Evolutionary conservation across 2,329 filamentous ascomycete genomes (phyloP), one percentile per base, ranked within the genome.

Genomic region (Polychaeton citri): DNA sequence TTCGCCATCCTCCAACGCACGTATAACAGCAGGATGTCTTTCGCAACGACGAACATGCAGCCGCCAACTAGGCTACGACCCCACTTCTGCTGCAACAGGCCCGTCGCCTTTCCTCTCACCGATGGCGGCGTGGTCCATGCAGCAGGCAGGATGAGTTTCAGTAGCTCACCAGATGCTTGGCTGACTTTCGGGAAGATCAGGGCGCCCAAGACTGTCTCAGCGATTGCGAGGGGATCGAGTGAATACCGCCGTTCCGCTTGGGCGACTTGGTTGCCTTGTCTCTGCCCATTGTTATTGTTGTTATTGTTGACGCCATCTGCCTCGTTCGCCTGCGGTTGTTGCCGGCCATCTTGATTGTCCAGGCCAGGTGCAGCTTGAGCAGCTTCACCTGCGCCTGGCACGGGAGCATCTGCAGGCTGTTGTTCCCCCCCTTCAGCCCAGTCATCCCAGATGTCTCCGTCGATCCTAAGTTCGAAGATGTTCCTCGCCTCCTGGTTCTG

Each of bases 41-140:
- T 90, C 35, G 94, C 58, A 7, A 94, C 77, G 12, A 96, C 78
- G 50, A 88, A 94, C 15, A 93, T 61, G 53, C 84, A 90, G 0
- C 90, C 90, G 1, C 90, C 90, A 1, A 90, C 71, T 2, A 98
- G 66, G 50, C 83, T 95, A 38, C 90, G 71, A 1, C 86, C 90
- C 85, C 90, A 96, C 39, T 79, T 76, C 47, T 81, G 74, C 52
- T 90, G 82, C 20, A 98, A 58, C 18, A 96, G 65, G 0, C 81
- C 79, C 0, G 73, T 72, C 3, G 71, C 64, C 21, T 65, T 54
- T 30, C 30, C 38, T 30, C 54, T 19, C 54, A 51, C 33, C 40
- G 7, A 52, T 13, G 65, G 58, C 6, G 61, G 59, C 0, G 63
- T 61, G 7, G 79, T 76, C 76, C 81, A 86, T 3, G 72, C 62